Conservation (phyloP, 441 rosid genomes). For the Eutrema salsugineum region DNA sequence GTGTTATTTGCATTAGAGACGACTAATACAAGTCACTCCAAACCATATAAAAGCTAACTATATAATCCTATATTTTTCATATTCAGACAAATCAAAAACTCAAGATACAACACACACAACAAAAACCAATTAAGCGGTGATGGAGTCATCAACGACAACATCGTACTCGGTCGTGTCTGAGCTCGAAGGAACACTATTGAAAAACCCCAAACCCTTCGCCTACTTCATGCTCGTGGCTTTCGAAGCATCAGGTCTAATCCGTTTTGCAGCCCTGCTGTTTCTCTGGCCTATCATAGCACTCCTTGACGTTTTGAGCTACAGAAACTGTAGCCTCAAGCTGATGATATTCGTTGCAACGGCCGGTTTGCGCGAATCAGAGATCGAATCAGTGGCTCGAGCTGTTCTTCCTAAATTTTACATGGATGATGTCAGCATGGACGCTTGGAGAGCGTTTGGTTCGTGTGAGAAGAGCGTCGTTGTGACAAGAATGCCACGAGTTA, state of each 20-base stretch:
- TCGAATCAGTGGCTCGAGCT: slow-evolving; percentile 81
- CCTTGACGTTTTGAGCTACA: slow-evolving; percentile 41
- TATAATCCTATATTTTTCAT: slow-evolving; percentile 15
- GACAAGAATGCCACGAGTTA: slow-evolving; percentile 63
- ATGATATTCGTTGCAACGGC: slow-evolving; percentile 64
- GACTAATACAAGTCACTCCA: slow-evolving; percentile 48
- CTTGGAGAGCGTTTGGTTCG: slow-evolving; percentile 66
- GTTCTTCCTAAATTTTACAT: slow-evolving; percentile 78
- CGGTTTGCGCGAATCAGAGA: slow-evolving; percentile 56
- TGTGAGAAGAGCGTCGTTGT: slow-evolving; percentile 58
- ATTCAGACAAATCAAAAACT: slow-evolving; percentile 11
- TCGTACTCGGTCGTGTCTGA: slow-evolving; percentile 59
- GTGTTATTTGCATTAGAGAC: slow-evolving; percentile 27
- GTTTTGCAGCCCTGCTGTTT: slow-evolving; percentile 51
- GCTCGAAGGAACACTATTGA: slow-evolving; percentile 71
- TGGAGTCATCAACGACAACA: slow-evolving; percentile 20
- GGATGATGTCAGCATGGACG: slow-evolving; percentile 66
- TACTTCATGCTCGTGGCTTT: slow-evolving; percentile 89
- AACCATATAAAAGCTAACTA: slow-evolving; percentile 24
- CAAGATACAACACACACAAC: background rate
- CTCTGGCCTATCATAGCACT: slow-evolving; percentile 62
- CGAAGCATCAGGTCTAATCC: slow-evolving; percentile 72
- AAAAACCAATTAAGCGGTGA: background rate
- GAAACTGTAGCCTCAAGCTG: slow-evolving; percentile 46
- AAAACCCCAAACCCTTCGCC: slow-evolving; percentile 54